Evolutionary conservation across 2,329 filamentous ascomycete species (phyloP).

Genomic region (Ophiostoma piceae): DNA sequence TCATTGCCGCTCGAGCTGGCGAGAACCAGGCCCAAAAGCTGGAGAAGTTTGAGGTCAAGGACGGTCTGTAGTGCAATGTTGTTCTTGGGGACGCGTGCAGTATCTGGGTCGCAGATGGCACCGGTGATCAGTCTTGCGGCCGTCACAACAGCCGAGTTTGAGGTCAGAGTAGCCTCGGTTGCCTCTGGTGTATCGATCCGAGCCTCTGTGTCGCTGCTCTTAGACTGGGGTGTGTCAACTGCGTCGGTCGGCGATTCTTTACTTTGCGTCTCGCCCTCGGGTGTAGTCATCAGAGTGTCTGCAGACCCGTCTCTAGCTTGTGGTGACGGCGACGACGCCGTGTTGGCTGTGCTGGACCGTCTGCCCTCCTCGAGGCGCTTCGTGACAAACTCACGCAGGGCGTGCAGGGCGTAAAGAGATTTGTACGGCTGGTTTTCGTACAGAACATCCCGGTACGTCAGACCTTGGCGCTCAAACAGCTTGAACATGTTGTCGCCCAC

Average conservation of each 20-base stretch:
- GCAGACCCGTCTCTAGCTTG: background rate
- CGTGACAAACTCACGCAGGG: conserved; percentile 58
- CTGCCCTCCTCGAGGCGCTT: conserved; percentile 29
- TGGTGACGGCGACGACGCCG: background rate
- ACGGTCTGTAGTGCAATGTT: conserved; percentile 43
- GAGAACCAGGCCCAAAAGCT: conserved; percentile 52
- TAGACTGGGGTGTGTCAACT: background rate
- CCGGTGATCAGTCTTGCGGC: conserved; percentile 36
- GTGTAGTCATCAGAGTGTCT: background rate
- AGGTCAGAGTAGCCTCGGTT: background rate
- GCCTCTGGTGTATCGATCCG: background rate
- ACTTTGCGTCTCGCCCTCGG: background rate
- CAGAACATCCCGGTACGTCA: conserved; percentile 59
- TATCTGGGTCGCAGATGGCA: conserved; percentile 54
- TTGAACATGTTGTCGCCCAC: conserved; percentile 58
- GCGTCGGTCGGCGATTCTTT: background rate
- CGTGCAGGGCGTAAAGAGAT: conserved; percentile 65
- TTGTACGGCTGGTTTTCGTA: conserved; percentile 65
- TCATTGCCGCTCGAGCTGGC: conserved; percentile 32
- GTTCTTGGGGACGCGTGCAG: conserved; percentile 42
- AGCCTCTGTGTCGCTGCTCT: background rate
- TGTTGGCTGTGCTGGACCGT: conserved; percentile 26
- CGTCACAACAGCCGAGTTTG: background rate
- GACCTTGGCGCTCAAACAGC: conserved; percentile 50
- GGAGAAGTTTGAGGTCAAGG: conserved; percentile 51